Evolutionary conservation across 148 eudicot species (phyloP).

Genomic region (Fagopyrum homotropicum): DNA sequence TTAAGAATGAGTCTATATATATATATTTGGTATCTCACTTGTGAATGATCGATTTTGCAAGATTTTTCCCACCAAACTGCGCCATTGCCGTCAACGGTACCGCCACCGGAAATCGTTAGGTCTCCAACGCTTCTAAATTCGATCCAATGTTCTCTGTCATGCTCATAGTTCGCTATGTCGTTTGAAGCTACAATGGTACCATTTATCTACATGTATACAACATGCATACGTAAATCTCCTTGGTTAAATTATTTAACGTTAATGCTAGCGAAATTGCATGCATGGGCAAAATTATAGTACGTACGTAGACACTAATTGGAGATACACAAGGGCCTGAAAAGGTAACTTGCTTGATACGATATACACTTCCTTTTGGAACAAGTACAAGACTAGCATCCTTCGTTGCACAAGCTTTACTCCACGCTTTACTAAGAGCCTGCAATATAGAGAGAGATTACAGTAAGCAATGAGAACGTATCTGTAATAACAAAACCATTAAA

Average conservation of each 20-base stretch:
- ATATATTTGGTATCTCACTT: slow-evolving; percentile 25
- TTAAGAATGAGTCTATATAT: too few species aligned
- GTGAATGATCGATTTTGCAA: slow-evolving; percentile 52
- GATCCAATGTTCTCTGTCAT: slow-evolving; percentile 48
- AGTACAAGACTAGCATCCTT: slow-evolving; percentile 28
- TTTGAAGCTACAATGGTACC: slow-evolving; percentile 65
- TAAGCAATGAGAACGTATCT: background rate
- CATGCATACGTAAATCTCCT: background rate
- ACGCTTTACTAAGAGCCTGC: slow-evolving; percentile 74
- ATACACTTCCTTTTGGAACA: slow-evolving; percentile 42
- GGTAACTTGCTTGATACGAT: slow-evolving; percentile 52
- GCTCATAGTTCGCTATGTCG: slow-evolving; percentile 34
- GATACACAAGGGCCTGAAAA: slow-evolving; percentile 70
- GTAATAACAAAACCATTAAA: too few species aligned
- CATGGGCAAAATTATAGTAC: background rate
- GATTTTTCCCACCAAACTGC: slow-evolving; percentile 72
- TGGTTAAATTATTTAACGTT: too few species aligned
- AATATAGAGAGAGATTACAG: background rate
- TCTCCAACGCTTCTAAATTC: slow-evolving; percentile 38
- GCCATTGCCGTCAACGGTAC: slow-evolving; percentile 77
- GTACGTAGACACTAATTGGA: slow-evolving; percentile 37
- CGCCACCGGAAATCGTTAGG: slow-evolving; percentile 54
- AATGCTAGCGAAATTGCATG: too few species aligned
- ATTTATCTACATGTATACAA: slow-evolving; percentile 30
- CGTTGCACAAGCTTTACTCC: slow-evolving; percentile 57